These are phyloP conservation scores for Aspergillus aculeatus DNA, from an alignment of 2,329 filamentous ascomycete species.

Conservation along the genomic window DNA sequence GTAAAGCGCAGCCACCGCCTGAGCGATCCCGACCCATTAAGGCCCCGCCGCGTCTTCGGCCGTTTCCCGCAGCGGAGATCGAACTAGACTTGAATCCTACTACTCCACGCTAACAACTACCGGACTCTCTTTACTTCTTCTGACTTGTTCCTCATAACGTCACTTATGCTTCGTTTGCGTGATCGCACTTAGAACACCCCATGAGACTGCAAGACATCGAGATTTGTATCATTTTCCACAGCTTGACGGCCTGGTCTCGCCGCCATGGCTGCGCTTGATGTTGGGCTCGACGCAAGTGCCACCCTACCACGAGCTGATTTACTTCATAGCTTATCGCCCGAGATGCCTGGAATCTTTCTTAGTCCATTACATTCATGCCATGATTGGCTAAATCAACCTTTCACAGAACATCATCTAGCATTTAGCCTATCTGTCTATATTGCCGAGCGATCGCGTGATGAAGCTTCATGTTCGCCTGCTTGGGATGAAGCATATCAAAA, in stretches of 20 bases:
- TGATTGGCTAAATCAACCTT: slow-evolving; percentile 7
- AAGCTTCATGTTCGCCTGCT: neutral
- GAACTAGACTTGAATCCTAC: neutral
- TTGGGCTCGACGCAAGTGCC: neutral
- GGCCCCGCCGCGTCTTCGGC: neutral
- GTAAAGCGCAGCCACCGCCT: neutral
- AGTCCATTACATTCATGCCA: neutral
- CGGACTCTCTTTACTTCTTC: neutral
- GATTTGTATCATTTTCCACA: neutral
- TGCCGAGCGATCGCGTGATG: slow-evolving; percentile 19
- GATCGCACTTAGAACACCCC: slow-evolving; percentile 10
- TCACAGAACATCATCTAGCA: neutral
- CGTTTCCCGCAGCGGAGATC: slow-evolving; percentile 1
- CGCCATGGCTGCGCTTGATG: neutral
- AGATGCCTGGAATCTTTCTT: neutral
- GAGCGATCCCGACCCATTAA: too few relatives aligned
- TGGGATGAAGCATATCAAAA: neutral
- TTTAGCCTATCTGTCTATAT: neutral
- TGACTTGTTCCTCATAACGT: slow-evolving; percentile 24
- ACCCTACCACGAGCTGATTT: neutral
- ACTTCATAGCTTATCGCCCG: neutral
- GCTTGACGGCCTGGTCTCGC: neutral
- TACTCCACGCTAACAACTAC: neutral
- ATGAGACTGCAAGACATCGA: neutral
- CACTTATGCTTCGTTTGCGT: slow-evolving; percentile 22